phyloP scores from a whole-genome alignment of 2,329 filamentous ascomycete species.

The Penicillium digitatum region DNA sequence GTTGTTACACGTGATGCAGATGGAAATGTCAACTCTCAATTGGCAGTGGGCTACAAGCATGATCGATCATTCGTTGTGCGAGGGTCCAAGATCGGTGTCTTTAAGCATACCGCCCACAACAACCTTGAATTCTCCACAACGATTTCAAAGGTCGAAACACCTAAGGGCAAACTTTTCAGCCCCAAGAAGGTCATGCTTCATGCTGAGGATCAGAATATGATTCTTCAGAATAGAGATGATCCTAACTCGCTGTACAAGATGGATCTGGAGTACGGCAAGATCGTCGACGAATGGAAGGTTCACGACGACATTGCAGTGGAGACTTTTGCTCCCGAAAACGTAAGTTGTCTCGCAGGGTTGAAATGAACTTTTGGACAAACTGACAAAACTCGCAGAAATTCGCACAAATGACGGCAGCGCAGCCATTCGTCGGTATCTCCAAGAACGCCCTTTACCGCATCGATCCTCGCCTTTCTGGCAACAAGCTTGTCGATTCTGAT shows the following conservation, averaged over 20 bases:
- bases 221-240: slow-evolving; percentile 75
- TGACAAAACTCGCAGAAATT: slow-evolving; percentile 63
- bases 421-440: slow-evolving; percentile 91
- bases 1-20: slow-evolving; percentile 64
- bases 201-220: slow-evolving; percentile 82
- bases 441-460: slow-evolving; percentile 89
- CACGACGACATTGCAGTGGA: slow-evolving; percentile 93
- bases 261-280: slow-evolving; percentile 96
- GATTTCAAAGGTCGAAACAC: slow-evolving; percentile 91
- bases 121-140: slow-evolving; percentile 94
- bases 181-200: slow-evolving; percentile 97
- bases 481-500: slow-evolving; percentile 88
- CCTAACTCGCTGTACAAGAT: slow-evolving; percentile 92
- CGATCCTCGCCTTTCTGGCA: slow-evolving; percentile 82
- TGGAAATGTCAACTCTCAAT: slow-evolving; percentile 83
- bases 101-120: slow-evolving; percentile 92
- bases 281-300: slow-evolving; percentile 97
- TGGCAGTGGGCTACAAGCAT: slow-evolving; percentile 95
- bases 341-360: slow-evolving; percentile 34
- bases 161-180: slow-evolving; percentile 79
- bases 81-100: slow-evolving; percentile 96
- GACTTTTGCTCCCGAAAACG: slow-evolving; percentile 85
- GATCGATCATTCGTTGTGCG: slow-evolving; percentile 96
- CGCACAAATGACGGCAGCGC: slow-evolving; percentile 90
- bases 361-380: slow-evolving; percentile 16